Percentiles rank a stretch among this genome's conserved stretches.
These are phyloP conservation scores for Anisodus acutangulus DNA, from an alignment of 257 asterid species.

Conservation along the genomic window DNA sequence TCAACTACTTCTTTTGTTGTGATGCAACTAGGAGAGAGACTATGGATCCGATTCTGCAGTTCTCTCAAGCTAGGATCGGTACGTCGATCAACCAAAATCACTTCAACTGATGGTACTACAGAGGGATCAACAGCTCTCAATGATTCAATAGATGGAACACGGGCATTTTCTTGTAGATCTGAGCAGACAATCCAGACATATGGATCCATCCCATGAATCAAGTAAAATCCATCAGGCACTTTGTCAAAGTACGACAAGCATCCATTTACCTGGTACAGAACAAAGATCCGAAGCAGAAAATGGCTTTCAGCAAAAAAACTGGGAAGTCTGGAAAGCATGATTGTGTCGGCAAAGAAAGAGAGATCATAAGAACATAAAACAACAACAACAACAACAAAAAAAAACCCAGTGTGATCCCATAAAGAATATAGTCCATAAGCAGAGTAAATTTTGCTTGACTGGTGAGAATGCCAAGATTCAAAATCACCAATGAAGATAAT, in stretches of 20 bases:
- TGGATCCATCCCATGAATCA: conserved; percentile 94
- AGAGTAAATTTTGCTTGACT: not conserved
- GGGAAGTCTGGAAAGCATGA: conserved; percentile 22
- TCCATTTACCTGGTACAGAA: conserved; percentile 78
- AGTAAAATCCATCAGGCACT: conserved; percentile 83
- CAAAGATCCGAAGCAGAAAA: conserved; percentile 21
- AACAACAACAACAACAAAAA: not conserved
- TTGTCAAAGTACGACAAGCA: conserved; percentile 82
- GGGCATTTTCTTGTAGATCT: conserved; percentile 85
- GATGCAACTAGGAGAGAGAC: conserved; percentile 61
- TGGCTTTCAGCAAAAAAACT: not conserved
- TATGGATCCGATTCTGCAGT: conserved; percentile 69
- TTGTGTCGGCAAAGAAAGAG: not conserved
- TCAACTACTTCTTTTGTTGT: conserved; percentile 84
- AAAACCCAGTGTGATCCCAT: not conserved
- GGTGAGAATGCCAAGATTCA: not conserved
- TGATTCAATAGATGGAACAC: conserved; percentile 89
- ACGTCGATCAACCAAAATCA: conserved; percentile 67
- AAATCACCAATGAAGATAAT: conserved; percentile 16
- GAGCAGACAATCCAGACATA: conserved; percentile 91
- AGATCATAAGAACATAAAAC: not conserved
- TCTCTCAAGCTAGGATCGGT: conserved; percentile 85
- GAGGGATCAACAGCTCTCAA: conserved; percentile 71
- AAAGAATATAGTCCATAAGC: not conserved
- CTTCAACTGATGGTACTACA: conserved; percentile 66